Evolutionary conservation across 805 yeast species (phyloP), one percentile per base, ranked within the genome.

Genomic region (Nakazawaea wickerhamii): DNA sequence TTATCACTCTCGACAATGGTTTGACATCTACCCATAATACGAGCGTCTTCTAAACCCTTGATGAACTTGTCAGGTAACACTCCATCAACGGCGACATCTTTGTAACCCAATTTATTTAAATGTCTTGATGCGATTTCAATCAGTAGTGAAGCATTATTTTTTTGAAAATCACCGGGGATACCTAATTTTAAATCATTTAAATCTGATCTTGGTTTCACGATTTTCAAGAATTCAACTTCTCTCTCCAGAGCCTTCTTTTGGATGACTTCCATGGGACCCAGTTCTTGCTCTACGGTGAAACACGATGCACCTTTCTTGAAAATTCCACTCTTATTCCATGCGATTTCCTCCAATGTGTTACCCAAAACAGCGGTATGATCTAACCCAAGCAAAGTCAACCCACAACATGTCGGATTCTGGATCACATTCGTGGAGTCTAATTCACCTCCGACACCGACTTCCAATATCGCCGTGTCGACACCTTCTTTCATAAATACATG

Each of bases 401-500:
- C 99, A 36, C 95, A 81, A 1, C 80, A 90, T 0, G 85, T 75
- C 15, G 99, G 98, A 33, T 70, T 65, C 33, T 71, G 78, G 38
- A 93, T 76, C 2, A 93, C 75, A 58, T 93, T 93, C 10, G 99
- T 93, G n/a, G 96, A 87, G 61, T 93, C 99, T 55, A 79, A 88
- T 57, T 86, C 95, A 5, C 99, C 99, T 22, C 99, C 99, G 37
- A 93, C 95, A 18, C 99, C 99, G 23, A 95, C 99, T 60, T 93
- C 99, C 57, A 86, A 89, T 30, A 93, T 82, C 10, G 98, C 97
- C 27, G 96, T 77, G 56, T 89, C 85, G n/a, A 93, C 90, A 2
- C 85, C 84, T 62, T 93, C 99, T 42, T 77, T 72, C 64, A 87
- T 59, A 53, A 95, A 95, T 1, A 88, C 84, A 59, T 95, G 96